Percentiles rank a stretch among this genome's conserved stretches.
These are phyloP conservation scores for Xerocomellus chrysenteron DNA, from an alignment of 768 basidiomycete genomes.

Conservation along the genomic window DNA sequence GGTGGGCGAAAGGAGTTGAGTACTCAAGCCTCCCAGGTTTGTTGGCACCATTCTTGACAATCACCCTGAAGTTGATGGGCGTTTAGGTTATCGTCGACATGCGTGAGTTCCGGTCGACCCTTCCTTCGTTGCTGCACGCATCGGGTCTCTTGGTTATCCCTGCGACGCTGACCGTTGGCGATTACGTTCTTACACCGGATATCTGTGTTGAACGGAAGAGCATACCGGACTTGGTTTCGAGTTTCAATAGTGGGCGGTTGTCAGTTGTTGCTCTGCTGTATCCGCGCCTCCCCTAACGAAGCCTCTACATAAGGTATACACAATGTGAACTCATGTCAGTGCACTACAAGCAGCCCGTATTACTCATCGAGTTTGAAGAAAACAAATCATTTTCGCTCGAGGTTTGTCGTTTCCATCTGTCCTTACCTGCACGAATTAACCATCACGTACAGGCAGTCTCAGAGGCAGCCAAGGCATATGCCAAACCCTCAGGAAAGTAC, in stretches of 20 bases:
- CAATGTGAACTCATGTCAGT: slow-evolving; percentile 97
- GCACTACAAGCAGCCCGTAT: slow-evolving; percentile 90
- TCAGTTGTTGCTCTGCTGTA: slow-evolving; percentile 43
- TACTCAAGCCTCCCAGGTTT: slow-evolving; percentile 63
- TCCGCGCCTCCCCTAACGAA: background rate
- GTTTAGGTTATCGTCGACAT: slow-evolving; percentile 90
- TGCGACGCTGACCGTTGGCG: slow-evolving; percentile 89
- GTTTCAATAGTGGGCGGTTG: slow-evolving; percentile 93
- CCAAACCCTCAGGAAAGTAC: slow-evolving; percentile 58
- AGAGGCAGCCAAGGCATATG: slow-evolving; percentile 62
- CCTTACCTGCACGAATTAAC: background rate
- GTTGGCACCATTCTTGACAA: background rate
- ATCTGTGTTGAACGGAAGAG: slow-evolving; percentile 98
- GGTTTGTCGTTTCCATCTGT: slow-evolving; percentile 40
- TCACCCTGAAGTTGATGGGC: background rate
- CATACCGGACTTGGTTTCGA: slow-evolving; percentile 85
- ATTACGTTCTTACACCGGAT: slow-evolving; percentile 93
- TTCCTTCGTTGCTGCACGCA: slow-evolving; percentile 89
- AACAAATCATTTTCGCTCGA: slow-evolving; percentile 93
- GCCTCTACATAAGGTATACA: slow-evolving; percentile 63
- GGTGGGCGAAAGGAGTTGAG: slow-evolving; percentile 75
- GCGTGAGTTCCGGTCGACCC: slow-evolving; percentile 91
- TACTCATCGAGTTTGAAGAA: slow-evolving; percentile 97
- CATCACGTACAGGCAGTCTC: slow-evolving; percentile 48
- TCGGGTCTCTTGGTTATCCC: slow-evolving; percentile 80